Base-by-base conservation (phyloP, 2,329 filamentous ascomycete genomes). In the Neofusicoccum laricinum region DNA sequence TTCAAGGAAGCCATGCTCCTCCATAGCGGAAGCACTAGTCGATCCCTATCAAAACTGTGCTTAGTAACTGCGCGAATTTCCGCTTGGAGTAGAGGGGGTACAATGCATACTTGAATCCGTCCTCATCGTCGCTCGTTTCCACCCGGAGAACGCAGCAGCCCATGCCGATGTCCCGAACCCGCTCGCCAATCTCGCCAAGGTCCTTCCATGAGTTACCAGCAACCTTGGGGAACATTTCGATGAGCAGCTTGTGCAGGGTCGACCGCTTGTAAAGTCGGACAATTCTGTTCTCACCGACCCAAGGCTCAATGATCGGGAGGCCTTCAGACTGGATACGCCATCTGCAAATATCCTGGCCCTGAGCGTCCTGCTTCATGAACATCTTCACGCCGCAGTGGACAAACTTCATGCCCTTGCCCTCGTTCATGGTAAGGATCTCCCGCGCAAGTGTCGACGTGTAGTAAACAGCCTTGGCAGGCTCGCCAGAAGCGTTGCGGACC, bases 241-340 rank as follows among this genome's bases (percentile, higher is more conserved):
- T 89, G 53, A 99, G 85, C 21, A 99, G 86, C 73, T 86, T 89
- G 66, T 87, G 86, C 67, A 99, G 84, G 0, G 93, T 98, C 69
- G 90, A 86, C 80, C 91, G 89, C 76, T 90, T 88, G 69, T 85
- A 86, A 63, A 97, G 82, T 61, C 85, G 84, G 43, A 99, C 85
- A 10, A 94, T 86, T 17, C 95, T 86, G 62, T 87, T 82, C 69
- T 90, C 86, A 19, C 92, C 92, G 1, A 98, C 89, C 84, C 96
- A 98, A 30, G 92, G 91, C 73, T 97, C 91, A 40, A 97, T 83
- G 69, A 99, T 93, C 10, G 90, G 88, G 80, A 99, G 88, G 25
- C 95, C 95, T 78, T 99, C 95, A 12, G 90, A 91, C 82, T 99
- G 95, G 71, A 99, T 95, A 51, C 95, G 88, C 95, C 95, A 99